Conservation (phyloP, 1,139 yeast species). For the Taphrina communis region DNA sequence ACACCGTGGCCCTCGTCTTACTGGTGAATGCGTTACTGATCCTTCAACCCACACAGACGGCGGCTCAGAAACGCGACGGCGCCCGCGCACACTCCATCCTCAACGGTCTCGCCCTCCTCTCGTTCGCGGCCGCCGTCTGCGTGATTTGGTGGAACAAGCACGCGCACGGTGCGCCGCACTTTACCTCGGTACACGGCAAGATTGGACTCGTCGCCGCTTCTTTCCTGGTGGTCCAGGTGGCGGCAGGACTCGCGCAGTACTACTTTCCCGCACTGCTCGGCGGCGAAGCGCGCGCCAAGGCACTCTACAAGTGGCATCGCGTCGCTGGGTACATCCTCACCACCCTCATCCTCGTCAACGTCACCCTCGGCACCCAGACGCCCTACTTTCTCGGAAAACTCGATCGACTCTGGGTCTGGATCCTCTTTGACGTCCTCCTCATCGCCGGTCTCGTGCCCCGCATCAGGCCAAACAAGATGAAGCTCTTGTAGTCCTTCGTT, state of each 20-base stretch:
- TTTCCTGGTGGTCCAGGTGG: slow-evolving; percentile 45
- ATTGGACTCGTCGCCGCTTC: slow-evolving; percentile 48
- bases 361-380: slow-evolving; percentile 48
- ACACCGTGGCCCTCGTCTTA: slow-evolving; percentile 44
- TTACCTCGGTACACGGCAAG: slow-evolving; percentile 50
- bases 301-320: slow-evolving; percentile 51
- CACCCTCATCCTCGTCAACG: slow-evolving; percentile 46
- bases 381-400: slow-evolving; percentile 43
- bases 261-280: slow-evolving; percentile 50
- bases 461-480: slow-evolving; percentile 41
- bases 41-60: slow-evolving; percentile 46
- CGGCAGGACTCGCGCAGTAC: slow-evolving; percentile 48
- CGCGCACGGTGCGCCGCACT: slow-evolving; percentile 48
- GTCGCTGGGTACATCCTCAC: slow-evolving; percentile 49
- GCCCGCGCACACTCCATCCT: slow-evolving; percentile 50
- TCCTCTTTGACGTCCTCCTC: slow-evolving; percentile 34
- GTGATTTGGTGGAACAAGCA: slow-evolving; percentile 49
- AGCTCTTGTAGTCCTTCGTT: slow-evolving; percentile 13
- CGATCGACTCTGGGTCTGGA: slow-evolving; percentile 38
- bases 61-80: slow-evolving; percentile 48
- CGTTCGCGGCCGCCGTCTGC: slow-evolving; percentile 46
- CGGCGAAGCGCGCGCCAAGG: slow-evolving; percentile 48
- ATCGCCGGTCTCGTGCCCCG: slow-evolving; percentile 42
- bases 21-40: slow-evolving; percentile 44
- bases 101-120: slow-evolving; percentile 46